phyloP scores from a whole-genome alignment of 2,329 filamentous ascomycete species.

The Aspergillus quadrilineatus region DNA sequence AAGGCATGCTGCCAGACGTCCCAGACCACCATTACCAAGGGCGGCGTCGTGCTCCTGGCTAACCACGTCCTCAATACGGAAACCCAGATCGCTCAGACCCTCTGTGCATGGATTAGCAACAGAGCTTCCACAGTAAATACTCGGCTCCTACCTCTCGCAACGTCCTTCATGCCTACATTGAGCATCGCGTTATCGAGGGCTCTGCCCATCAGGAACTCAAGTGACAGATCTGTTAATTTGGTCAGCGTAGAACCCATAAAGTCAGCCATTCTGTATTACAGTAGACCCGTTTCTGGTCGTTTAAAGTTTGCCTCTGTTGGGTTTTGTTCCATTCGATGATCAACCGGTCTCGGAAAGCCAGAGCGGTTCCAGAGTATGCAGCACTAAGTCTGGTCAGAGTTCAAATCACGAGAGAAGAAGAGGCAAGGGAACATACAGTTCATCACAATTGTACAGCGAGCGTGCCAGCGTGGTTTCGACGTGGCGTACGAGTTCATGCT shows the following conservation, averaged over 20 bases:
- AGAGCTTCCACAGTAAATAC: constrained; percentile 18
- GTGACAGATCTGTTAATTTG: constrained; percentile 66
- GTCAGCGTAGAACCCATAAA: background rate
- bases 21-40: constrained; percentile 91
- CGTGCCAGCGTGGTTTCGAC: constrained; percentile 95
- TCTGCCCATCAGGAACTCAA: constrained; percentile 97
- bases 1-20: constrained; percentile 92
- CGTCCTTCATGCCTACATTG: constrained; percentile 84
- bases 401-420: constrained; percentile 1
- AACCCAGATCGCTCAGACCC: constrained; percentile 84
- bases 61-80: constrained; percentile 95
- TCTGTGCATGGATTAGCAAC: constrained; percentile 50
- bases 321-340: constrained; percentile 98
- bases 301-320: constrained; percentile 89
- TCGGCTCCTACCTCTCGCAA: constrained; percentile 66
- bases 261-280: constrained; percentile 51
- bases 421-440: constrained; percentile 51
- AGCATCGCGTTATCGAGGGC: constrained; percentile 98
- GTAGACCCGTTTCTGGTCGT: constrained; percentile 90
- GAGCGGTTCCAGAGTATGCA: constrained; percentile 83
- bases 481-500: constrained; percentile 76
- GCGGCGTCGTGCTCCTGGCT: constrained; percentile 94
- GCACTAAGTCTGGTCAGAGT: constrained; percentile 51
- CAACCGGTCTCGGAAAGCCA: constrained; percentile 89
- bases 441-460: constrained; percentile 97